These are phyloP conservation scores for Miscanthus lutarioriparius DNA, from an alignment of 176 grass and related monocot species.

Conservation along the genomic window DNA sequence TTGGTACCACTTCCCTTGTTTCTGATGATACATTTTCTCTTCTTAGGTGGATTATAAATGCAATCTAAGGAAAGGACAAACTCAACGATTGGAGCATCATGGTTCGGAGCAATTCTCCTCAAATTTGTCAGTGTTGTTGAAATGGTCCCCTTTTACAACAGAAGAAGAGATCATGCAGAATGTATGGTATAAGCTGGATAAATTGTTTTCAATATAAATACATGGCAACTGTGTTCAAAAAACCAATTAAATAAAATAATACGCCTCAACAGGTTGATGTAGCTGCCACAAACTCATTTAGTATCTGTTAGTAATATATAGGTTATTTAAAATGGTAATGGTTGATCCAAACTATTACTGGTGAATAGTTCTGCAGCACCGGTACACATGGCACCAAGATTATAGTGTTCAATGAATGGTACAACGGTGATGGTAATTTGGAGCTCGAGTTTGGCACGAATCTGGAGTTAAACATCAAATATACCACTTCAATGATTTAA, in stretches of 20 bases:
- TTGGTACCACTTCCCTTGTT: too few species aligned
- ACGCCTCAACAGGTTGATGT: neutral
- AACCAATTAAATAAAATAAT: too few species aligned
- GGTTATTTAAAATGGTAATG: slow-evolving; percentile 3
- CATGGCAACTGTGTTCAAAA: too few species aligned
- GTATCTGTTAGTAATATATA: neutral
- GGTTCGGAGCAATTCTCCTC: too few species aligned
- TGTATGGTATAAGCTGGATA: neutral
- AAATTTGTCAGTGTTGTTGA: too few species aligned
- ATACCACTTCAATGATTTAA: neutral
- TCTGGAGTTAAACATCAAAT: slow-evolving; percentile 34
- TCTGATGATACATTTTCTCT: too few species aligned
- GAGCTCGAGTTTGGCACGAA: slow-evolving; percentile 71
- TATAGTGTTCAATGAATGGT: slow-evolving; percentile 79
- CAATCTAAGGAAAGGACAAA: too few species aligned
- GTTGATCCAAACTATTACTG: slow-evolving; percentile 20
- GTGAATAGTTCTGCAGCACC: slow-evolving; percentile 64
- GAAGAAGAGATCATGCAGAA: too few species aligned
- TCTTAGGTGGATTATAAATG: too few species aligned
- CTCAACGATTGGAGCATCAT: too few species aligned
- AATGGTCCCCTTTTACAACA: too few species aligned
- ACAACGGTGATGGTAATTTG: slow-evolving; percentile 58
- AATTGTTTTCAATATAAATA: too few species aligned
- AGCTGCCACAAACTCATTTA: neutral
- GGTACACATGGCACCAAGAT: slow-evolving; percentile 78